Conservation (phyloP, 1,284 basidiomycete species). For the Mrakiaceae sp. region DNA sequence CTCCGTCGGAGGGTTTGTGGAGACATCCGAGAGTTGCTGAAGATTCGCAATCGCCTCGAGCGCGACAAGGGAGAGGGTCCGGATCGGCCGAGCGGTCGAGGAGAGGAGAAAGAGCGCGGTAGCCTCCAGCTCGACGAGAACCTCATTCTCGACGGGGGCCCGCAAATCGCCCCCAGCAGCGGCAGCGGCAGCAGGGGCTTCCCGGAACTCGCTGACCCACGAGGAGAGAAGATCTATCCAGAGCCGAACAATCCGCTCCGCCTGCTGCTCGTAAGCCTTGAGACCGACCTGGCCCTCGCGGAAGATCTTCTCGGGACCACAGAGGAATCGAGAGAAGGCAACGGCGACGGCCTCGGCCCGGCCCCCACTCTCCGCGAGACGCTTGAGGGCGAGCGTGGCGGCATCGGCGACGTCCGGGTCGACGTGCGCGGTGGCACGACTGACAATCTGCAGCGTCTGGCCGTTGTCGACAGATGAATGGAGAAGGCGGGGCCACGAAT, state of each 20-base stretch:
- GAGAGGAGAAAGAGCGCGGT: conserved; percentile 70
- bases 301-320: conserved; percentile 56
- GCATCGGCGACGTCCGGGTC: conserved; percentile 62
- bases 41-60: not conserved
- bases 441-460: conserved; percentile 65
- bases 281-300: conserved; percentile 52
- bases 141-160: conserved; percentile 25
- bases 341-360: conserved; percentile 54
- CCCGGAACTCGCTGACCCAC: conserved; percentile 48
- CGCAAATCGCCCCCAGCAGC: conserved; percentile 1
- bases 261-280: conserved; percentile 51
- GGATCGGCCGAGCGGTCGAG: conserved; percentile 44
- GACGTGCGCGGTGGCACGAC: conserved; percentile 70
- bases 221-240: conserved; percentile 65
- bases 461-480: conserved; percentile 44
- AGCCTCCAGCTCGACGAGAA: conserved; percentile 49
- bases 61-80: conserved; percentile 43
- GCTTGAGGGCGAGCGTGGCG: conserved; percentile 55
- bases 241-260: conserved; percentile 48
- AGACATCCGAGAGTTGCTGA: conserved; percentile 3
- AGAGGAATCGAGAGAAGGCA: conserved; percentile 63
- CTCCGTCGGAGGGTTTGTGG: not conserved
- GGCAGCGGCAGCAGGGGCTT: conserved; percentile 20
- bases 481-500: conserved; percentile 73
- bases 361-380: conserved; percentile 55